Evolutionary conservation across 202 grass and related monocot species (phyloP), one percentile per base, ranked within the genome.

Genomic region (Musa balbisiana): DNA sequence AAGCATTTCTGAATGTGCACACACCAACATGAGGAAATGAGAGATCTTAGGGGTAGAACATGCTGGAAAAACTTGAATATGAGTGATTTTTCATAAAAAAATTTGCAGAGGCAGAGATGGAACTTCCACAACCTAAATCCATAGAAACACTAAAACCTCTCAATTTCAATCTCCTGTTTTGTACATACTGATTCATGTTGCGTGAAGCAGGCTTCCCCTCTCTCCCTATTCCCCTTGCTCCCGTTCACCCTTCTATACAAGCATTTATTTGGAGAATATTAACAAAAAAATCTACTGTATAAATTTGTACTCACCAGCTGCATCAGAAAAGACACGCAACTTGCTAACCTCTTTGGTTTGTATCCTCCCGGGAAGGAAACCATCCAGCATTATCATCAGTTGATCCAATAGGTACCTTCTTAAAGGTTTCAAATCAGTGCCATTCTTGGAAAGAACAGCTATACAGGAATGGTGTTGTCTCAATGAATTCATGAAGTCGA

Each of bases 351-450:
- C 19, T 80, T 55, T 33, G 8, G 52, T 19, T 43, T 21, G 19
- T 33, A 72, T 62, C 53, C 49, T 43, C 24, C 22, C n/a, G 59
- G 43, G 62, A 64, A 66, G 25, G 8, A 77, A 51, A 2, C 49
- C 55, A n/a, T 50, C 56, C 26, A 19, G 0, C 56, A 19, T 21
- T 74, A 53, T 16, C 56, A 49, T 15, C 69, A 10, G 52, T 51
- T 15, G 73, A 72, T 66, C 82, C 84, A 49, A 50, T 85, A 79
- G 50, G 72, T 64, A 81, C 71, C 75, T 79, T 78, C 78, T 82
- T 73, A 60, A 17, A 71, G 62, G 29, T 33, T 49, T 78, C 53
- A 55, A 55, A 15, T 75, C 70, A 16, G 62, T 19, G 51, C 50
- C 67, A 17, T 22, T 20, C 53, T 33, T 33, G 3, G 49, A 81